Evolutionary conservation across 768 basidiomycete species (phyloP).

Genomic region (Suillus tomentosus): DNA sequence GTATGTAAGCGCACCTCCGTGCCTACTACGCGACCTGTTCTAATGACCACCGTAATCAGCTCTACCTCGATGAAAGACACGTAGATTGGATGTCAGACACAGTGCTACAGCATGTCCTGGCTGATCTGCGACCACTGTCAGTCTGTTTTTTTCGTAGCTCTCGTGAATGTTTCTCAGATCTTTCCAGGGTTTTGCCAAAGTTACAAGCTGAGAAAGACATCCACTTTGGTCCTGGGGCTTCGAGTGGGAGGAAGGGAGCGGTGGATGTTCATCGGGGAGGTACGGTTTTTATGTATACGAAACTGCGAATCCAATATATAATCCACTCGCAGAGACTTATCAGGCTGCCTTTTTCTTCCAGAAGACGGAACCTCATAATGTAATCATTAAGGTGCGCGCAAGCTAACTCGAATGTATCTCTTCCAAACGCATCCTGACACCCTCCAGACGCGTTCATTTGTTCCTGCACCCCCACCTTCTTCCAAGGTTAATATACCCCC

Average conservation of each 20-base stretch:
- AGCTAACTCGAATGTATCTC: constrained; percentile 4
- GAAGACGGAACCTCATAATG: constrained; percentile 77
- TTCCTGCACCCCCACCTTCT: constrained; percentile 29
- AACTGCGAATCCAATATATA: constrained; percentile 12
- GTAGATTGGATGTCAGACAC: constrained; percentile 88
- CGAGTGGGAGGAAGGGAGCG: constrained; percentile 61
- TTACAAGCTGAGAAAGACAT: constrained; percentile 59
- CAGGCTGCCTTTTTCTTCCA: constrained; percentile 92
- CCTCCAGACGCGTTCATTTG: constrained; percentile 44
- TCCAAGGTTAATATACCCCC: not conserved
- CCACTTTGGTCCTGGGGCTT: constrained; percentile 39
- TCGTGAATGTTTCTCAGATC: constrained; percentile 3
- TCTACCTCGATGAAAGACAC: constrained; percentile 89
- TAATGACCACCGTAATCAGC: constrained; percentile 36
- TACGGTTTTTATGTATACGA: constrained; percentile 28
- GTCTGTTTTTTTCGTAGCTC: constrained; percentile 18
- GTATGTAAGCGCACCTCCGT: constrained; percentile 51
- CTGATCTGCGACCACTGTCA: constrained; percentile 74
- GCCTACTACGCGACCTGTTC: not conserved
- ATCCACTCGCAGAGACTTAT: constrained; percentile 61
- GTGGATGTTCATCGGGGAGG: constrained; percentile 88
- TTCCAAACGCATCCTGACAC: constrained; percentile 2
- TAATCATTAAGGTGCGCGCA: constrained; percentile 75
- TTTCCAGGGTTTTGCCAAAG: constrained; percentile 64
- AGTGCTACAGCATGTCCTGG: constrained; percentile 77